These are phyloP conservation scores for Sporisorium graminicola DNA, from an alignment of 1,284 basidiomycete genomes.

Conservation along the genomic window DNA sequence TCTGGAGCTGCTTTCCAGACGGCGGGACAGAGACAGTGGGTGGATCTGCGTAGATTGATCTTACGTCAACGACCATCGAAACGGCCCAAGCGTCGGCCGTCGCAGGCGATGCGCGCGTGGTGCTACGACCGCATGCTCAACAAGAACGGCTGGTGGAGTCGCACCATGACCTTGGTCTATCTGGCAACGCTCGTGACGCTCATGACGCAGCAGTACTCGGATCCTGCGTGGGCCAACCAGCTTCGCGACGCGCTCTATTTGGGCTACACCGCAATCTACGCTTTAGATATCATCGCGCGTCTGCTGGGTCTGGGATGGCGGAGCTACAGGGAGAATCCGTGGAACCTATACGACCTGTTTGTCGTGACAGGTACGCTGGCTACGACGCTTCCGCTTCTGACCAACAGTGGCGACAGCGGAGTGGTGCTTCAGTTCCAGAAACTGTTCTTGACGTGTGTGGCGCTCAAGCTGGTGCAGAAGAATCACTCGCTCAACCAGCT, in stretches of 20 bases:
- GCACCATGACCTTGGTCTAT: constrained; percentile 84
- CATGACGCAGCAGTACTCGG: constrained; percentile 85
- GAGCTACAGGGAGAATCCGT: constrained; percentile 85
- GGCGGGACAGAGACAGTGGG: constrained; percentile 92
- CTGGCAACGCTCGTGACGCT: constrained; percentile 85
- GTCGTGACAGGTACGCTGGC: constrained; percentile 85
- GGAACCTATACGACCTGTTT: constrained; percentile 88
- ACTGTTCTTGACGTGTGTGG: constrained; percentile 90
- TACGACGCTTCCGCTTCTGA: constrained; percentile 78
- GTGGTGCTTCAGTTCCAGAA: constrained; percentile 82
- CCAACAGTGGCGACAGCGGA: constrained; percentile 36
- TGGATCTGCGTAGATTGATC: constrained; percentile 90
- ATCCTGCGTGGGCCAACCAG: constrained; percentile 75
- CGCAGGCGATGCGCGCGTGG: constrained; percentile 79
- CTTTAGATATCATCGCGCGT: constrained; percentile 82
- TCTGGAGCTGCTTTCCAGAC: constrained; percentile 80
- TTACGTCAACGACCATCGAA: constrained; percentile 87
- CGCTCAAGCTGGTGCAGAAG: constrained; percentile 93
- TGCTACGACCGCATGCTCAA: constrained; percentile 90
- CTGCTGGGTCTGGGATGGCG: constrained; percentile 85
- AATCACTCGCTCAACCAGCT: constrained; percentile 91
- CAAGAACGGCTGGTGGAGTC: constrained; percentile 95
- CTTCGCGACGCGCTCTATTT: constrained; percentile 85
- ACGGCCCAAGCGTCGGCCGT: constrained; percentile 78
- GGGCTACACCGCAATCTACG: constrained; percentile 79